These are phyloP conservation scores for Syncephalastrum racemosum DNA, from an alignment of 371 early-diverging fungal genomes.

Conservation along the genomic window DNA sequence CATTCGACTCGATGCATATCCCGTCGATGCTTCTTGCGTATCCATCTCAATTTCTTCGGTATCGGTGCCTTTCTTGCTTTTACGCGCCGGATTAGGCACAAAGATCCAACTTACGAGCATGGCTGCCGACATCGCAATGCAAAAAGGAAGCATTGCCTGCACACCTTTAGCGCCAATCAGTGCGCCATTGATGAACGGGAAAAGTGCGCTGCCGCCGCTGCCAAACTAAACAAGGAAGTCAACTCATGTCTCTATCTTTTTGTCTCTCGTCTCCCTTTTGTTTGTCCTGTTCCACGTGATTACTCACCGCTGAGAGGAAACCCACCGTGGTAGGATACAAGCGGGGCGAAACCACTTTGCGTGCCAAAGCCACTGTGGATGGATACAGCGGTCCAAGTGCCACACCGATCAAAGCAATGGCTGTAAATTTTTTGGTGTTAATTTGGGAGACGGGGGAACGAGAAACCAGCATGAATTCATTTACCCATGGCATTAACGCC, in stretches of 20 bases:
- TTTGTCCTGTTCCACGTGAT: neutral
- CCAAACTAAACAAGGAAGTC: constrained; percentile 15
- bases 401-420: constrained; percentile 17
- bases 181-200: constrained; percentile 26
- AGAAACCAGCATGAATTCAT: neutral
- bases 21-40: too few species aligned
- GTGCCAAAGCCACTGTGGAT: constrained; percentile 21
- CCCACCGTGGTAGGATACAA: constrained; percentile 22
- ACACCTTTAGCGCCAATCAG: constrained; percentile 18
- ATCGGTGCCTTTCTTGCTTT: neutral
- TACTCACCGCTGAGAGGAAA: constrained; percentile 19
- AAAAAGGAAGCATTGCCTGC: constrained; percentile 26
- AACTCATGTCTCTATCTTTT: neutral
- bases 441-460: neutral
- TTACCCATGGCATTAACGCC: constrained; percentile 18
- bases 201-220: constrained; percentile 24
- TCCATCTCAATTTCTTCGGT: too few species aligned
- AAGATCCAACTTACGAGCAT: constrained; percentile 23
- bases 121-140: constrained; percentile 16
- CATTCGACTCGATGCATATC: too few species aligned
- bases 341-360: constrained; percentile 14
- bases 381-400: constrained; percentile 28
- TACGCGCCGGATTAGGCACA: constrained; percentile 16
- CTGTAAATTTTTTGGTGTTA: neutral
- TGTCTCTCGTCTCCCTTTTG: neutral